Evolutionary conservation across 805 yeast species (phyloP), one percentile per base, ranked within the genome.

Genomic region (Naumovozyma castellii): DNA sequence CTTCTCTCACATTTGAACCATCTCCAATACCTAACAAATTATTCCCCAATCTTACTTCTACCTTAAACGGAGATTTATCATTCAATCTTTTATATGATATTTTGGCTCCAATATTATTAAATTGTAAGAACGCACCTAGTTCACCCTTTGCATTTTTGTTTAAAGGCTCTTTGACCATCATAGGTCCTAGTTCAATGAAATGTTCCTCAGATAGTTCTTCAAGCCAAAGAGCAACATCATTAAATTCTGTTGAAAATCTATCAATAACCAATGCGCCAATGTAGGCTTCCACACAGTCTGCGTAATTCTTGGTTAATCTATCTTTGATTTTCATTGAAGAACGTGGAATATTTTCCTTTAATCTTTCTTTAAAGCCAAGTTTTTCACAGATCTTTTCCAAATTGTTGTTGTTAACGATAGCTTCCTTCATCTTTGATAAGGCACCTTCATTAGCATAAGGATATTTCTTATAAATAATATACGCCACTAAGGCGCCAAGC

Each of bases 211-310:
- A 69, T 31, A 79, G 54, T 18, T 61, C 51, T 3, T 54, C 51
- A 15, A 80, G 53, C 86, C 86, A 80, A 3, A 61, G 54, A 43
- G 67, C 67, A 5, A 80, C 64, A 10, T 61, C 69, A 2, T 57
- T 46, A 29, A 69, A 66, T 42, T 75, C 72, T 8, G 45, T 43
- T 0, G 59, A 50, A 32, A 68, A 58, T 44, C 54, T 43, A 35
- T 82, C 88, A 15, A 73, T 61, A 3, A 52, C 53, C 22, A 87
- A 61, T 0, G 90, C 97, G 1, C 94, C 96, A 35, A 88, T 69
- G 50, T 87, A 87, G 0, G 96, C 95, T 60, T 88, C 97, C 52
- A 87, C 81, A 2, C 82, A 75, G 65, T 88, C 97, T 0, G 96
- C 94, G 53, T 71, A 71, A 19, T 50, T 39, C 34, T 50, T 52